Percentiles rank a stretch among this genome's conserved stretches.
Evolutionary conservation across 495 filamentous ascomycete species (phyloP).

Genomic region (Hypomontagnella submonticulosa): DNA sequence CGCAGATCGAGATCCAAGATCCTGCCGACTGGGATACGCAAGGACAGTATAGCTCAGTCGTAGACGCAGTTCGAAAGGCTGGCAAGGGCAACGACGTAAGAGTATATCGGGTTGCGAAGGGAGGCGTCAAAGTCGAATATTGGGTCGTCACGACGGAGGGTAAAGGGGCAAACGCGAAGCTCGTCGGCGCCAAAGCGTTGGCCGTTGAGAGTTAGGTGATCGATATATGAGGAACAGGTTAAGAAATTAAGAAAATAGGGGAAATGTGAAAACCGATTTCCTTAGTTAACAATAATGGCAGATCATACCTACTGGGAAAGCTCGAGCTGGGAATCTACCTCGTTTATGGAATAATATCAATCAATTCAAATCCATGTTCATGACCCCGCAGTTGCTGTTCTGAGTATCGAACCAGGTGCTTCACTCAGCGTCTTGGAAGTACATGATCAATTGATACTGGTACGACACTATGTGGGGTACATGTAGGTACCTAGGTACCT

Average conservation of each 20-base stretch:
- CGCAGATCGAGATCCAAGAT: slow-evolving; percentile 63
- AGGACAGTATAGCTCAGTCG: slow-evolving; percentile 67
- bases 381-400: slow-evolving; percentile 4
- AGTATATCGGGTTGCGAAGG: slow-evolving; percentile 75
- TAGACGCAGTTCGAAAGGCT: slow-evolving; percentile 67
- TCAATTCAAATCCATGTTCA: slow-evolving; percentile 6
- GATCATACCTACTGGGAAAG: neutral
- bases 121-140: slow-evolving; percentile 75
- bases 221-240: neutral
- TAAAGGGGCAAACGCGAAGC: slow-evolving; percentile 59
- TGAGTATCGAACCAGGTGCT: too few species aligned
- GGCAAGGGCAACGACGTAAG: slow-evolving; percentile 70
- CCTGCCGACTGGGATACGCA: slow-evolving; percentile 70
- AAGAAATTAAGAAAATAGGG: neutral
- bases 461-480: slow-evolving; percentile 20
- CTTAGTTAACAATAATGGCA: neutral
- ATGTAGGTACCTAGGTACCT: neutral
- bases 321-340: neutral
- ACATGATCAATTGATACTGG: too few species aligned
- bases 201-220: slow-evolving; percentile 72
- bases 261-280: neutral
- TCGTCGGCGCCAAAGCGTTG: slow-evolving; percentile 81
- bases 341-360: neutral
- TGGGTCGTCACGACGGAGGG: slow-evolving; percentile 73
- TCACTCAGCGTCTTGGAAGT: too few species aligned